Conservation (phyloP, 306 rosid species). For the Vachellia pachyceras region DNA sequence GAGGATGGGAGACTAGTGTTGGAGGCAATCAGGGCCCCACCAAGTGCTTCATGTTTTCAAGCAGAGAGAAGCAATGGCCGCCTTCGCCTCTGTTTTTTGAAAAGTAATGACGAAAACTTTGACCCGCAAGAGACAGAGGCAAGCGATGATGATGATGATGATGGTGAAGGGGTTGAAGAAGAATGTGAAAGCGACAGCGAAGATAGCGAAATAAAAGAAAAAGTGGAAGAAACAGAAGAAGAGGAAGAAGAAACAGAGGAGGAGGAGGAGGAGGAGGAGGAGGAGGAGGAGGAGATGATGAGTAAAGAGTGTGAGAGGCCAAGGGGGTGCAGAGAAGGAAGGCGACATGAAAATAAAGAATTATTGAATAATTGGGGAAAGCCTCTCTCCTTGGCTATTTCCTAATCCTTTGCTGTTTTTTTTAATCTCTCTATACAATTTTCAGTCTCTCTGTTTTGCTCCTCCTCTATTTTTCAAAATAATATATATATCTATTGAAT, state of each 20-base stretch:
- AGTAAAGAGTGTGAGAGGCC: constrained; percentile 51
- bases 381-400: constrained; percentile 65
- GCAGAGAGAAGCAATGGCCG: constrained; percentile 82
- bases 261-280: not conserved
- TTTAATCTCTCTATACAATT: not conserved
- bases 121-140: constrained; percentile 19
- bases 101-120: constrained; percentile 1
- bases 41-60: constrained; percentile 51
- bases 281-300: constrained; percentile 27
- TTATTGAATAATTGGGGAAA: constrained; percentile 52
- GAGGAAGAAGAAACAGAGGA: not conserved
- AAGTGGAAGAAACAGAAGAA: not conserved
- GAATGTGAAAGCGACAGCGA: constrained; percentile 32
- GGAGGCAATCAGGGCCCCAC: constrained; percentile 55
- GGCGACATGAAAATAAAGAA: constrained; percentile 55
- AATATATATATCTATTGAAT: too few species aligned
- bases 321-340: constrained; percentile 66
- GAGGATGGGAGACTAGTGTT: constrained; percentile 78
- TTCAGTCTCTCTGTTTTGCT: not conserved
- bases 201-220: constrained; percentile 20
- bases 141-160: not conserved
- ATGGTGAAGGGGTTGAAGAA: constrained; percentile 9
- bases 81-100: constrained; percentile 63
- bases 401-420: not conserved
- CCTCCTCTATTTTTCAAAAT: not conserved